phyloP scores from a whole-genome alignment of 805 yeast species.

The Saccharomyces paradoxus region DNA sequence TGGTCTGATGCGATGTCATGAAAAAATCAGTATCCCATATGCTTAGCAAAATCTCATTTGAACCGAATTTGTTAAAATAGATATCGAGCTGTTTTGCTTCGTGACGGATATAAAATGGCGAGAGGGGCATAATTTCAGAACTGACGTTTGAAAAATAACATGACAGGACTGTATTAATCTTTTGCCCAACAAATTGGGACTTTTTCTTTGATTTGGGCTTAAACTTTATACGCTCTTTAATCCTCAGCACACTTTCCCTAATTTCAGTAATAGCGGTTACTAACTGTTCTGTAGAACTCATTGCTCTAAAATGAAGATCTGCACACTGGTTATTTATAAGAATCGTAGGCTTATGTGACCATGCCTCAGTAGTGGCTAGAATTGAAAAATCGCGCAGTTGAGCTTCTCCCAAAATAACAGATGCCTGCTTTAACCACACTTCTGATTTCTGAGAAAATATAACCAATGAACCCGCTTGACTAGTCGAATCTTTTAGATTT shows the following conservation, averaged over 20 bases:
- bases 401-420: slow-evolving; percentile 13
- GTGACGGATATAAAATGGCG: slow-evolving; percentile 19
- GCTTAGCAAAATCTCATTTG: slow-evolving; percentile 12
- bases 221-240: slow-evolving; percentile 1
- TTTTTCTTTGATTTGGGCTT: slow-evolving; percentile 2
- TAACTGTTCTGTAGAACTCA: slow-evolving; percentile 15
- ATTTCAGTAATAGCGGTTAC: slow-evolving; percentile 13
- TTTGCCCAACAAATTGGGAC: background rate
- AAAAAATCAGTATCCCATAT: slow-evolving; percentile 21
- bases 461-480: slow-evolving; percentile 19
- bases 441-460: slow-evolving; percentile 17
- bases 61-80: slow-evolving; percentile 11
- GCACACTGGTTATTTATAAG: slow-evolving; percentile 14
- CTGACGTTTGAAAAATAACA: slow-evolving; percentile 17
- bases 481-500: slow-evolving; percentile 15
- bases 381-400: slow-evolving; percentile 15
- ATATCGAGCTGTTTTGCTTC: slow-evolving; percentile 19
- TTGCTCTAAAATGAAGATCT: slow-evolving; percentile 16
- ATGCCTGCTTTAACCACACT: slow-evolving; percentile 13
- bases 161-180: background rate
- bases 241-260: slow-evolving; percentile 1
- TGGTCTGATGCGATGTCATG: slow-evolving; percentile 21
- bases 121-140: slow-evolving; percentile 19
- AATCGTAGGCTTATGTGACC: slow-evolving; percentile 10
- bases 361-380: slow-evolving; percentile 14